Base-by-base conservation (phyloP, 306 rosid genomes). In the Quercus agrifolia region DNA sequence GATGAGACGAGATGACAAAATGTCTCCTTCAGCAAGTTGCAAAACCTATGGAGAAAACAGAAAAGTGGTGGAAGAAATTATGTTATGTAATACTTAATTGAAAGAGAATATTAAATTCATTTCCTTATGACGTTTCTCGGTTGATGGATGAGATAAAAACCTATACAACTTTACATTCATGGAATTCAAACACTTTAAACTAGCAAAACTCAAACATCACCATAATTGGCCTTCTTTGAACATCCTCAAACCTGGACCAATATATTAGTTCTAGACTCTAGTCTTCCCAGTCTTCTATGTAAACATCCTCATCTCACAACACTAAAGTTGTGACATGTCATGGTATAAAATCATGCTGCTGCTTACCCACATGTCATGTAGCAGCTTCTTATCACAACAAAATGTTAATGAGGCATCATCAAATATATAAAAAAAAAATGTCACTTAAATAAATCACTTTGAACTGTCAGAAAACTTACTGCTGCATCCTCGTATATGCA, bases 401-500 rank as follows among this genome's bases (percentile, higher is more conserved):
- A 71, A 57, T 57, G 51, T 6, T 80, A 38, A 54, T 51, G 46
- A 41, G n/a, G 56, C 44, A 75, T 74, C 61, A 49, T 79, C 75
- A 74, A 73, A 54, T 35, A 23, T 23, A 23, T 23, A 38, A 75
- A 7, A 28, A 28, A 27, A 4, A 5, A 4, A 66, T 64, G 82
- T 62, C 56, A 33, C 69, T 21, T 82, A 21, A 75, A 62, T 20
- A 73, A 75, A 81, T 70, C 71, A 59, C 31, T 56, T 66, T 64
- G 51, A 69, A 73, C 79, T 70, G 57, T 78, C 71, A 73, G 79
- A 66, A 74, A 84, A 87, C 99, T 95, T 91, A 92, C 97, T 11
- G 91, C 97, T 72, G 91, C 91, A 78, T 94, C 97, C 17, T 94
- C 95, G 55, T 88, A 95, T 56, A 92, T 67, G 74, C 78, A 70